These are phyloP conservation scores for Paecilomyces formosus DNA, from an alignment of 2,329 filamentous ascomycete species.

Conservation along the genomic window DNA sequence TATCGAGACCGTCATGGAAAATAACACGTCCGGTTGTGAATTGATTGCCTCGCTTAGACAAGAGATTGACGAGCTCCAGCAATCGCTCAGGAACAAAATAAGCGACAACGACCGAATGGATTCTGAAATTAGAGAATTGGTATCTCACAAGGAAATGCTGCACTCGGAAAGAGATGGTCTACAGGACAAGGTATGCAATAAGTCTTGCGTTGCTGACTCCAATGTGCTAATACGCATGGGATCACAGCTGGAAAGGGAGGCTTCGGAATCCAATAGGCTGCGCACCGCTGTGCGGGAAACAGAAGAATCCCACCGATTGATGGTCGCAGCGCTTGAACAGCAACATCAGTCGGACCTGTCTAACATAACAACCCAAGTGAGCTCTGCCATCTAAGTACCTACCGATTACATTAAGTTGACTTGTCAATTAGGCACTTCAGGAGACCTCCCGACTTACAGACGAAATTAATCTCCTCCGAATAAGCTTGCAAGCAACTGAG, in stretches of 20 bases:
- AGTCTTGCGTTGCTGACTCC: not conserved
- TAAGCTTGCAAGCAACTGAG: constrained; percentile 16
- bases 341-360: constrained; percentile 15
- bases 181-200: constrained; percentile 14
- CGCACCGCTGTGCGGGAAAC: constrained; percentile 12
- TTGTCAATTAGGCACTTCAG: constrained; percentile 1
- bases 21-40: constrained; percentile 15
- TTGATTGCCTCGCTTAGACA: constrained; percentile 14
- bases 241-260: constrained; percentile 17
- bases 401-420: not conserved
- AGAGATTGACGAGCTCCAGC: constrained; percentile 16
- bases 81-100: constrained; percentile 13
- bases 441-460: constrained; percentile 18
- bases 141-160: constrained; percentile 13
- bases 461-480: constrained; percentile 17
- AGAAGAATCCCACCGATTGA: constrained; percentile 11
- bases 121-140: constrained; percentile 15
- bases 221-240: constrained; percentile 2
- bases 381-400: not conserved
- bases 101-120: constrained; percentile 15
- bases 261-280: constrained; percentile 14
- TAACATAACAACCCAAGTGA: constrained; percentile 15
- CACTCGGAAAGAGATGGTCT: constrained; percentile 10
- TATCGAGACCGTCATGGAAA: constrained; percentile 15
- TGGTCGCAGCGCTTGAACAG: constrained; percentile 13